phyloP scores from a whole-genome alignment of 2,329 filamentous ascomycete genomes.

The Aquanectria penicillioides region DNA sequence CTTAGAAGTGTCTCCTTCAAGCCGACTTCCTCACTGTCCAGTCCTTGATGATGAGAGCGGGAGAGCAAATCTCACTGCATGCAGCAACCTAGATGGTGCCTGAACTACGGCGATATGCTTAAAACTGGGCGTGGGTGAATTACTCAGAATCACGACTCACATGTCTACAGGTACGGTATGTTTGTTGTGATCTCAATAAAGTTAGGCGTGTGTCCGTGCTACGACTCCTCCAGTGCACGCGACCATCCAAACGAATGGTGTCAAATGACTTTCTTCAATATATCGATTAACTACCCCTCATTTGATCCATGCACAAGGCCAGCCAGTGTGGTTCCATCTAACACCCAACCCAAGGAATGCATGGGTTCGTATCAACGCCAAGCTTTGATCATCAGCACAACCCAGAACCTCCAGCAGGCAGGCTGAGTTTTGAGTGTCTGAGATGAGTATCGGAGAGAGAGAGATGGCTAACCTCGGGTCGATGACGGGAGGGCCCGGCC shows the following conservation, averaged over 20 bases:
- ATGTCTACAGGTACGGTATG: too few species aligned
- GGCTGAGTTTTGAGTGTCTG: background rate
- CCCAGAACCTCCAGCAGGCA: background rate
- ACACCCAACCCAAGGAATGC: background rate
- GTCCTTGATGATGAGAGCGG: too few species aligned
- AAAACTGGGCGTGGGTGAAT: too few species aligned
- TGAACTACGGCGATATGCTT: too few species aligned
- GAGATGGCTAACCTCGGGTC: background rate
- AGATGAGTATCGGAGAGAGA: too few species aligned
- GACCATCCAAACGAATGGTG: background rate
- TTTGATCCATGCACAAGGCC: background rate
- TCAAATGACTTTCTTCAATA: background rate
- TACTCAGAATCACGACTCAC: background rate
- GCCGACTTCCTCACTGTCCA: too few species aligned
- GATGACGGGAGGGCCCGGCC: background rate
- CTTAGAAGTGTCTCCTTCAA: too few species aligned
- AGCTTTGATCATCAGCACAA: background rate
- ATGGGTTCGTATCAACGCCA: background rate
- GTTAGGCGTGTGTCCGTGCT: too few species aligned
- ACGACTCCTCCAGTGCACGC: too few species aligned
- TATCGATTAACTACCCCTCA: background rate
- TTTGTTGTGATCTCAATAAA: too few species aligned
- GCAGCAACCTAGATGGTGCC: background rate
- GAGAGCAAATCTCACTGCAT: background rate
- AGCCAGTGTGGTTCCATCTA: background rate